Percentiles rank a stretch among this genome's conserved stretches.
Conservation (phyloP, 1,284 basidiomycete species). For the Ustilago hordei region DNA sequence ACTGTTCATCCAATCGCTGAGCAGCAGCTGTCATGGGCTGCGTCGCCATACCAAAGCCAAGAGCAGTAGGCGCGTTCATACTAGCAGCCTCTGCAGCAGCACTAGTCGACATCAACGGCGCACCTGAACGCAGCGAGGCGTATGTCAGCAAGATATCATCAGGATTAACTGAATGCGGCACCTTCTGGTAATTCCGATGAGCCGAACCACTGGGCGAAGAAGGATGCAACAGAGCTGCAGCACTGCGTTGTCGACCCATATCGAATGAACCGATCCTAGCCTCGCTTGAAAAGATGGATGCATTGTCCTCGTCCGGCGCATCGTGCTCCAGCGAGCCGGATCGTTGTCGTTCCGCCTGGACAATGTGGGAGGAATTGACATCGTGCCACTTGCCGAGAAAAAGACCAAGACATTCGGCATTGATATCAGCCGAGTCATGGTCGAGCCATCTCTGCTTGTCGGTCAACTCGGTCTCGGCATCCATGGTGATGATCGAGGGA, state of each 20-base stretch:
- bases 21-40: conserved; percentile 38
- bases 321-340: conserved; percentile 27
- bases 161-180: conserved; percentile 44
- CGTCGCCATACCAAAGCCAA: conserved; percentile 17
- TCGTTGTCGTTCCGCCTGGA: conserved; percentile 37
- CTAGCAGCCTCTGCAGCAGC: conserved; percentile 17
- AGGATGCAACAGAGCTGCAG: conserved; percentile 30
- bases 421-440: conserved; percentile 77
- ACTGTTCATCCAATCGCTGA: conserved; percentile 29
- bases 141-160: conserved; percentile 54
- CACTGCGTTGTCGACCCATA: conserved; percentile 38
- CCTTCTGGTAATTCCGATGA: conserved; percentile 31
- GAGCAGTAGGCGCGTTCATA: conserved; percentile 13
- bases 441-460: conserved; percentile 77
- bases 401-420: conserved; percentile 76
- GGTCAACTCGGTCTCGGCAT: conserved; percentile 76
- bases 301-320: conserved; percentile 31
- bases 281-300: conserved; percentile 37
- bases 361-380: conserved; percentile 43
- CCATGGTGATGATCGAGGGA: conserved; percentile 78
- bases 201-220: conserved; percentile 36
- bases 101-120: conserved; percentile 33
- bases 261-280: conserved; percentile 33
- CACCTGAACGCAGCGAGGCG: conserved; percentile 50
- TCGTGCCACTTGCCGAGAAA: conserved; percentile 57